Evolutionary conservation across 2,329 filamentous ascomycete genomes (phyloP).

Genomic region (Scytalidium sp.): DNA sequence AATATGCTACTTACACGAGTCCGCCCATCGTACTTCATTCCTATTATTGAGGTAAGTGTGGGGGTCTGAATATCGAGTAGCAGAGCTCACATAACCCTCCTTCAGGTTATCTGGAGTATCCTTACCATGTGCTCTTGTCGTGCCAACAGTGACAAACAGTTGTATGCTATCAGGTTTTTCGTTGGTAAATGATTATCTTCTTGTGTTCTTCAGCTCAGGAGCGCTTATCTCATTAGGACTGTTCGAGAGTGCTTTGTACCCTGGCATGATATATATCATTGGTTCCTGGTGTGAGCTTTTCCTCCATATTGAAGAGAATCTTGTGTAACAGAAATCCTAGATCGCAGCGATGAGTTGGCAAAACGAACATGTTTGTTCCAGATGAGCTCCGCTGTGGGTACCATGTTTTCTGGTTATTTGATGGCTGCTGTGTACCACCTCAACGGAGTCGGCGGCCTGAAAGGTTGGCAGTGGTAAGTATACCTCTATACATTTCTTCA

Average conservation of each 20-base stretch:
- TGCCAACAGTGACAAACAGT: constrained; percentile 29
- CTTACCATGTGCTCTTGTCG: constrained; percentile 33
- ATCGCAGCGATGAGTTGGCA: constrained; percentile 52
- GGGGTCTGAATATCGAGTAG: constrained; percentile 15
- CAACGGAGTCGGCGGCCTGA: constrained; percentile 42
- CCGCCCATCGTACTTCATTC: constrained; percentile 45
- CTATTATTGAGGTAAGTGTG: constrained; percentile 37
- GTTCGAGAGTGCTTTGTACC: constrained; percentile 52
- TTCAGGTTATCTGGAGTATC: constrained; percentile 34
- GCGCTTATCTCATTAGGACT: constrained; percentile 36
- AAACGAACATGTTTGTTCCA: constrained; percentile 59
- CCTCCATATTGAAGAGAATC: constrained; percentile 20
- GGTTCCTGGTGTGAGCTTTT: constrained; percentile 46
- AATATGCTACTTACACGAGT: constrained; percentile 49
- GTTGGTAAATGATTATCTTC: constrained; percentile 27
- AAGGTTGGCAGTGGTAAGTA: constrained; percentile 49
- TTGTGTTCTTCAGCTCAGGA: constrained; percentile 15
- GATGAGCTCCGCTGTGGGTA: constrained; percentile 4
- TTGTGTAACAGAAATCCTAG: background rate
- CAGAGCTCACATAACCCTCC: constrained; percentile 30
- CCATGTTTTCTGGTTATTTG: constrained; percentile 47
- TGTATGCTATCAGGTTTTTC: constrained; percentile 35
- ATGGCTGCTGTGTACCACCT: constrained; percentile 50
- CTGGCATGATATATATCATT: constrained; percentile 53
- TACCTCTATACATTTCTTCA: background rate